phyloP scores from a whole-genome alignment of 169 alveolate genomes.

The Cyclospora cayetanensis region DNA sequence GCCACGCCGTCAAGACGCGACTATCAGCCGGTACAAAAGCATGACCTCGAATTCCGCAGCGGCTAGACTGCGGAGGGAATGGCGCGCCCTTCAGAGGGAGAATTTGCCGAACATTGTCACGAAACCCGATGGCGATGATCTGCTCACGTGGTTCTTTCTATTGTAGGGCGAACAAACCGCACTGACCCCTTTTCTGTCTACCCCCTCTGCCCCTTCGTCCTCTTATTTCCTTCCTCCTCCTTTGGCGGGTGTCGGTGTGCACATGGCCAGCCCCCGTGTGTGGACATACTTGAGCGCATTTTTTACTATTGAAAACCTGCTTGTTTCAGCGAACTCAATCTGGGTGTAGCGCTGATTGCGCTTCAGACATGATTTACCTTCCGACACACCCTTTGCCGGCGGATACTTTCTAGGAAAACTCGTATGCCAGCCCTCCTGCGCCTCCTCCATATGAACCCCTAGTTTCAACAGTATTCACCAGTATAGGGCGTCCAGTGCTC shows the following conservation, averaged over 20 bases:
- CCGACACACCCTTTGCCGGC: slow-evolving; percentile 58
- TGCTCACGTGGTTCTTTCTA: slow-evolving; percentile 61
- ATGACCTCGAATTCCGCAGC: neutral
- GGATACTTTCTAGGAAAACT: slow-evolving; percentile 81
- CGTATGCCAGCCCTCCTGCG: neutral
- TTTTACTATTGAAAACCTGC: neutral
- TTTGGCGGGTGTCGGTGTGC: neutral
- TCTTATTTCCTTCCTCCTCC: neutral
- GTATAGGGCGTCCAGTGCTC: neutral
- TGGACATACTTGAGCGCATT: neutral
- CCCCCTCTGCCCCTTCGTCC: neutral
- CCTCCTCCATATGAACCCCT: neutral
- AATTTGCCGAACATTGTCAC: neutral
- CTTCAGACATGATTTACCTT: slow-evolving; percentile 59
- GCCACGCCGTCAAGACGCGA: too few species aligned
- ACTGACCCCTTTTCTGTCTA: neutral
- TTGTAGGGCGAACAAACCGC: too few species aligned
- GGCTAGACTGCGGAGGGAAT: neutral
- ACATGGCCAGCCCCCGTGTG: neutral
- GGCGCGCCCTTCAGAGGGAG: neutral
- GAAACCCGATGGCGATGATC: neutral
- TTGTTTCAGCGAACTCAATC: neutral
- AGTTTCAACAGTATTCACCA: neutral
- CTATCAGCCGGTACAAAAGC: too few species aligned
- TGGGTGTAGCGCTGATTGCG: neutral